These are phyloP conservation scores for Huiozyma naganishii DNA, from an alignment of 805 yeast genomes.

Conservation along the genomic window DNA sequence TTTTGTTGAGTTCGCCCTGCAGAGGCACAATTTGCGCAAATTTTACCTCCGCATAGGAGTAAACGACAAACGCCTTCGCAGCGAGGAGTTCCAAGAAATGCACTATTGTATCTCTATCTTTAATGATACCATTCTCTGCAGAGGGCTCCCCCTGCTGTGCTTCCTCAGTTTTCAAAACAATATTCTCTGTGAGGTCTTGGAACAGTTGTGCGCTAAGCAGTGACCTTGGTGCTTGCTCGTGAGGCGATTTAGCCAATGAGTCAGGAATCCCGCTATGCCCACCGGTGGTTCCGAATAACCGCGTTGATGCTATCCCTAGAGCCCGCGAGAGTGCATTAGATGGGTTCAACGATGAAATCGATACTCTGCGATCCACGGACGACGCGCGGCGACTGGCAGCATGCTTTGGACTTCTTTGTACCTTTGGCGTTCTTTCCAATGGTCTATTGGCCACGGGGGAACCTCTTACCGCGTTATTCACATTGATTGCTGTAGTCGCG, in stretches of 20 bases:
- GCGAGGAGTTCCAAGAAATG: constrained; percentile 59
- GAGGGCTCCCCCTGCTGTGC: constrained; percentile 4
- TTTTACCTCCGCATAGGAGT: constrained; percentile 83
- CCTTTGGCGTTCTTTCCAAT: constrained; percentile 1
- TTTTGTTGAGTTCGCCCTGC: constrained; percentile 1
- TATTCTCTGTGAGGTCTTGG: constrained; percentile 25
- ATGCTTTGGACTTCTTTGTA: neutral
- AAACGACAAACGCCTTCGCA: constrained; percentile 84
- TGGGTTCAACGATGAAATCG: constrained; percentile 60
- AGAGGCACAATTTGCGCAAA: constrained; percentile 70
- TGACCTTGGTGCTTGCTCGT: constrained; percentile 7
- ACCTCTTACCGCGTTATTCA: too few species aligned
- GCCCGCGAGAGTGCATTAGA: constrained; percentile 85
- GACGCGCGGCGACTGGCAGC: constrained; percentile 40
- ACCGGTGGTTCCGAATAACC: constrained; percentile 54
- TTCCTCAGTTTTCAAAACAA: constrained; percentile 20
- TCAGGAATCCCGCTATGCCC: constrained; percentile 7
- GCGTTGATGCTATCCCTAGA: constrained; percentile 73
- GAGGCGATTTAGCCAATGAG: constrained; percentile 18
- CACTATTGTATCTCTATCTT: constrained; percentile 25
- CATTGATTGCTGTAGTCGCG: too few species aligned
- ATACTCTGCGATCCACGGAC: constrained; percentile 49
- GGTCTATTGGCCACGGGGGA: neutral
- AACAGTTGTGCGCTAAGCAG: constrained; percentile 21
- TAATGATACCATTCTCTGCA: constrained; percentile 5